Percentiles rank a stretch among this genome's conserved stretches.
phyloP scores from a whole-genome alignment of 176 grass and related monocot genomes.

The Musa troglodytarum region DNA sequence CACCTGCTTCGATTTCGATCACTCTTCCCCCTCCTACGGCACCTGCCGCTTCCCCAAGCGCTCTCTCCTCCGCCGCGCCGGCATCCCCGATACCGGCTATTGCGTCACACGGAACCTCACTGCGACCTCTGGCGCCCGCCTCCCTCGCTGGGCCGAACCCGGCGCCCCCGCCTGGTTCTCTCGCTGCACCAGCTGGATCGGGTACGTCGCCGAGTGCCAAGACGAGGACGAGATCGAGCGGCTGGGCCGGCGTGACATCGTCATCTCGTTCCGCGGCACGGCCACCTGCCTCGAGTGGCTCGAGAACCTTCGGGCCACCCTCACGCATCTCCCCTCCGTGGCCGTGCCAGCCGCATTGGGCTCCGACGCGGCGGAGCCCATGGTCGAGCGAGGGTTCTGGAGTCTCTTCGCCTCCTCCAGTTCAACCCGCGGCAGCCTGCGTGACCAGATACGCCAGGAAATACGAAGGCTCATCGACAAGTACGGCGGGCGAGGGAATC shows the following conservation, averaged over 20 bases:
- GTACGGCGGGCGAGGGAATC: slow-evolving; percentile 19
- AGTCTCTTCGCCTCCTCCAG: slow-evolving; percentile 35
- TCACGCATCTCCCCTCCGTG: slow-evolving; percentile 15
- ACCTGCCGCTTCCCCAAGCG: slow-evolving; percentile 32
- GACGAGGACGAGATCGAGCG: slow-evolving; percentile 41
- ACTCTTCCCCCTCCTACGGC: slow-evolving; percentile 22
- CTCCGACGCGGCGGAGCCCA: background rate
- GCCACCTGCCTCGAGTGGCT: slow-evolving; percentile 38
- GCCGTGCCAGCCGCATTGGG: background rate
- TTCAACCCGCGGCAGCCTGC: slow-evolving; percentile 19
- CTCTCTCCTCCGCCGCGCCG: slow-evolving; percentile 30
- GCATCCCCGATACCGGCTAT: slow-evolving; percentile 26
- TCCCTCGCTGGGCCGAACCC: slow-evolving; percentile 17
- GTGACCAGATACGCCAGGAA: slow-evolving; percentile 35
- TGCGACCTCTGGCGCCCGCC: slow-evolving; percentile 15
- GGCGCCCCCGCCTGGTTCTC: background rate
- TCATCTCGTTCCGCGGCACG: slow-evolving; percentile 40
- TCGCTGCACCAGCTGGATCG: slow-evolving; percentile 37
- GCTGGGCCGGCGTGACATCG: slow-evolving; percentile 38
- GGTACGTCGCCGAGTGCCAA: slow-evolving; percentile 44
- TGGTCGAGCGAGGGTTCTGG: slow-evolving; percentile 46
- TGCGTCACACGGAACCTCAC: slow-evolving; percentile 34
- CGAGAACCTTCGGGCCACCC: slow-evolving; percentile 30
- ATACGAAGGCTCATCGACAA: slow-evolving; percentile 19
- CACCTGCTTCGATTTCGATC: slow-evolving; percentile 34